Base-by-base conservation (phyloP, 2,329 filamentous ascomycete genomes). In the Daldinia sp. region DNA sequence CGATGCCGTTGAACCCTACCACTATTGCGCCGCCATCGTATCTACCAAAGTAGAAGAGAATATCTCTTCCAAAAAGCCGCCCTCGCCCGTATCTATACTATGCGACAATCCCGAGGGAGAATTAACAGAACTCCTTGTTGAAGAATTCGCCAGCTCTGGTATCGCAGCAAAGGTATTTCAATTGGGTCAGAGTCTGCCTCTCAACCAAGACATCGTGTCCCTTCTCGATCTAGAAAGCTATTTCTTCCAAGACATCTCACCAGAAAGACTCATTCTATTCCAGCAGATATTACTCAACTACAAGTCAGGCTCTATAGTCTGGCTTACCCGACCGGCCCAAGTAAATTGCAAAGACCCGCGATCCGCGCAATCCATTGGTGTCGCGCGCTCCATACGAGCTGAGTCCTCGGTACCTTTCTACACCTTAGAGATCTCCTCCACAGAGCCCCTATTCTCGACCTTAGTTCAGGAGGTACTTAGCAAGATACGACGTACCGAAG, bases 221-320 rank as follows among this genome's bases (percentile, higher is more conserved):
- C 23, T 50, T 30, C 46, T 50, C 13, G 46, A 50, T 50, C 6
- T 50, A 50, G 46, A 50, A 50, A 4, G 46, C 13, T 28, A 50
- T 9, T 50, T 30, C 4, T 50, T 50, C 26, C 20, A 50, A 26
- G 13, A 50, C 7, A 30, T 30, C 15, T 26, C 46, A 12, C 23
- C 26, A 7, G 46, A 30, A 44, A 44, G 42, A 23, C 18, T 44
- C 12, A 44, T 20, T 44, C 7, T 9, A 10, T 44, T 44, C 9
- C 42, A 44, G 12, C 42, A 23, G 18, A 44, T 44, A 20, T 44
- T 30, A 30, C 46, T 13, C 3, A 26, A 26, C 12, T 30, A 50
- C 12, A 30, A 30, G 13, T 50, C 46, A 50, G 46, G 26, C 12
- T 50, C 23, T 50, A 30, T 50, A 4, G 6, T 50, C 4, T 50